phyloP scores from a whole-genome alignment of 805 yeast species.

The Metschnikowia vanudenii region DNA sequence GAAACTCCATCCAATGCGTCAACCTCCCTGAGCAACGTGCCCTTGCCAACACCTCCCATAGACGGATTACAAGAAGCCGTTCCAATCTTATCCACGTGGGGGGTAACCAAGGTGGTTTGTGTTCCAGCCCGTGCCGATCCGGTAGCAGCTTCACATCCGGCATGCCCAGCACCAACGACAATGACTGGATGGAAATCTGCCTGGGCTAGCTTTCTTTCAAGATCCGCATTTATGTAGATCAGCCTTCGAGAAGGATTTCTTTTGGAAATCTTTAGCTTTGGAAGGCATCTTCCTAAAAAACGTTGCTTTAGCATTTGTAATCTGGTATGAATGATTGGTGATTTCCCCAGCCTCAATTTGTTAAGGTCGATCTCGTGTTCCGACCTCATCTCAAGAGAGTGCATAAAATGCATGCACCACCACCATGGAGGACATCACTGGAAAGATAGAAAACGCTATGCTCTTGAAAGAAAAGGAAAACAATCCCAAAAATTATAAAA shows the following conservation, averaged over 20 bases:
- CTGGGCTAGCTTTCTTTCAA: conserved; percentile 26
- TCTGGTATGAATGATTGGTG: background rate
- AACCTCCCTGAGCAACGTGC: conserved; percentile 85
- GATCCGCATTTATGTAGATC: conserved; percentile 37
- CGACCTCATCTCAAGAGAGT: conserved; percentile 9
- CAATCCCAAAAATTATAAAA: background rate
- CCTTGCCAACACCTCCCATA: conserved; percentile 98
- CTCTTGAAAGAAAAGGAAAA: background rate
- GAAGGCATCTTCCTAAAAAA: background rate
- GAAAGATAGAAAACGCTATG: background rate
- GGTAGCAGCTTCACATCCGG: conserved; percentile 96
- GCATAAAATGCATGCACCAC: conserved; percentile 1
- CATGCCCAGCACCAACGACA: conserved; percentile 97
- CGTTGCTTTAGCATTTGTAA: background rate
- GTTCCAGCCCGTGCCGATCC: conserved; percentile 88
- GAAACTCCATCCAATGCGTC: conserved; percentile 97
- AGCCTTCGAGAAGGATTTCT: conserved; percentile 6
- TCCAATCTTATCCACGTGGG: conserved; percentile 72
- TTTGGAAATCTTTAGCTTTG: background rate
- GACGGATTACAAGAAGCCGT: conserved; percentile 97
- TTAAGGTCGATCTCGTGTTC: background rate
- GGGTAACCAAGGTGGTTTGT: conserved; percentile 71
- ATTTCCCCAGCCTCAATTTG: background rate
- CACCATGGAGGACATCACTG: background rate
- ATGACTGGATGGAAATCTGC: conserved; percentile 59